Evolutionary conservation across 805 yeast species (phyloP), one percentile per base, ranked within the genome.

Genomic region (Teunomyces aglyptinius): DNA sequence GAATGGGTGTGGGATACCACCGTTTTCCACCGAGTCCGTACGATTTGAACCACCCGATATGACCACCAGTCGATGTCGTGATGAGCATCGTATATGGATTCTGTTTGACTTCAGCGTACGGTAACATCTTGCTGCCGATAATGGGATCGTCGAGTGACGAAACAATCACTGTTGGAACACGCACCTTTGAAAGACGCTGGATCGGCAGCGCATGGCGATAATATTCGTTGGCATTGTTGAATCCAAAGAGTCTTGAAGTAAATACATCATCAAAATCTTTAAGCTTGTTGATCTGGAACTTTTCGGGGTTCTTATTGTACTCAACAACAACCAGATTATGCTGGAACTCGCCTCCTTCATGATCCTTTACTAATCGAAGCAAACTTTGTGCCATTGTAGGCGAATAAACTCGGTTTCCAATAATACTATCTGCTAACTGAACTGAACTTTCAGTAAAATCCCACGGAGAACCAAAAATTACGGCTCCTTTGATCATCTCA

Each of bases 111-210:
- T 81, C 86, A 3, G 59, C 44, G 18, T 49, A 48, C 7, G 91
- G 89, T 34, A 82, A 73, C 31, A 75, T 68, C 13, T 76, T 68
- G 10, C 78, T 76, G 4, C 75, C 74, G 35, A 82, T 75, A 36
- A 85, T 76, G 5, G 92, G 89, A 59, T 86, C 94, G 59, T 86
- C 92, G 15, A 61, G 56, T 0, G 90, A 73, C 56, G 77, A 81
- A 18, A 86, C 62, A n/a, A 81, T 74, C 44, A 86, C 49, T 39
- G 79, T 65, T 11, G 94, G 94, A 3, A 83, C 80, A 49, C 79
- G 73, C 39, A 85, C 76, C 48, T 77, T 71, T 34, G 74, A 64
- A 15, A 85, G 63, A 52, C 84, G 69, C 51, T 78, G 75, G 27
- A 76, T 70, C 1, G 91, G 86, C 12, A 85, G 77, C 2, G 85